Conservation (phyloP, 768 basidiomycete species). For the Tylopilus vinaceipallidus region DNA sequence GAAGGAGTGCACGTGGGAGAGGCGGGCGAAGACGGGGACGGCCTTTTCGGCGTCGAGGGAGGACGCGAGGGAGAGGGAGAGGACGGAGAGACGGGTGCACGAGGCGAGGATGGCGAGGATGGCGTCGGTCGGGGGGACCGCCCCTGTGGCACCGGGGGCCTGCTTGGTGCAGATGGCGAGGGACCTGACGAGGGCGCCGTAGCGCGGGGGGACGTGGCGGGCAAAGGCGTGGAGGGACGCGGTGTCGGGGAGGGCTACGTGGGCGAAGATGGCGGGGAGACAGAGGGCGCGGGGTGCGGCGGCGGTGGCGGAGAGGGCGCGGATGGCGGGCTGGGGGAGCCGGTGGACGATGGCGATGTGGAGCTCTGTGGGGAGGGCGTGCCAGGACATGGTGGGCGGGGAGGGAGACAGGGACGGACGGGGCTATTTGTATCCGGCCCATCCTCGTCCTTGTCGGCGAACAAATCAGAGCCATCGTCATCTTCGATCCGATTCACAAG, state of each 20-base stretch:
- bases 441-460: conserved; percentile 20
- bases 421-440: conserved; percentile 1
- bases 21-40: conserved; percentile 23
- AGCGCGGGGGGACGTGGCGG: conserved; percentile 52
- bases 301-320: conserved; percentile 49
- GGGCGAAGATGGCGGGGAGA: conserved; percentile 58
- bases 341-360: conserved; percentile 54
- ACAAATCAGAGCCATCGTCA: neutral
- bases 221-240: conserved; percentile 52
- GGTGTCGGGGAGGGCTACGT: conserved; percentile 47
- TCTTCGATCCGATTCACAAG: conserved; percentile 24
- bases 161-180: conserved; percentile 45
- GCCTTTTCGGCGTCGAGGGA: conserved; percentile 17
- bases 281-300: conserved; percentile 51
- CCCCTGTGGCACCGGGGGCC: conserved; percentile 32
- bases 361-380: conserved; percentile 62
- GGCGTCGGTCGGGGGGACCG: conserved; percentile 40
- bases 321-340: conserved; percentile 45
- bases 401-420: neutral
- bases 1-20: conserved; percentile 18
- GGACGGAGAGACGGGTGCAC: conserved; percentile 41
- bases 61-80: conserved; percentile 28
- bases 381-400: conserved; percentile 39
- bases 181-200: conserved; percentile 49
- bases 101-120: conserved; percentile 50